These are phyloP conservation scores for Hypoxylon cercidicola DNA, from an alignment of 495 filamentous ascomycete genomes.

Conservation along the genomic window DNA sequence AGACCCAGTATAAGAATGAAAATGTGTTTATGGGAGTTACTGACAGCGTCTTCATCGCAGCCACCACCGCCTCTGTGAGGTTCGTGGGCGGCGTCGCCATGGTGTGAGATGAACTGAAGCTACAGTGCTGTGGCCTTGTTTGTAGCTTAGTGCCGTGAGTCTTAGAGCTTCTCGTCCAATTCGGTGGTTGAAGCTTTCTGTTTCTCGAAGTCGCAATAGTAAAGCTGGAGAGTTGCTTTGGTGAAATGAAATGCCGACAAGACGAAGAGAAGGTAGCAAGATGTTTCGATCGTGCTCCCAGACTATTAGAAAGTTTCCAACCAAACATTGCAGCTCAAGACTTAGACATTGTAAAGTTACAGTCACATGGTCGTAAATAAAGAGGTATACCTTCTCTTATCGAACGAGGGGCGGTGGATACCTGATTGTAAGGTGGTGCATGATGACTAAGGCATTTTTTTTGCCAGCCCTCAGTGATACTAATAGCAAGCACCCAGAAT, in stretches of 20 bases:
- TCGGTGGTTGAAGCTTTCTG: not conserved
- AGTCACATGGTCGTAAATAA: slow-evolving; percentile 1
- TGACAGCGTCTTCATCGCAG: slow-evolving; percentile 83
- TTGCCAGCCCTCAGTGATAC: no score
- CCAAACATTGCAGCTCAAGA: slow-evolving; percentile 14
- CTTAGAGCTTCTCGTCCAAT: not conserved
- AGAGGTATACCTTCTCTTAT: slow-evolving; percentile 4
- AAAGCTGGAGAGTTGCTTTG: not conserved
- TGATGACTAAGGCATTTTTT: no score
- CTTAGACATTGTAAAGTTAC: not conserved
- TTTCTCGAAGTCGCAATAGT: not conserved
- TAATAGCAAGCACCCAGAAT: no score
- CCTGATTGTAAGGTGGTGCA: no score
- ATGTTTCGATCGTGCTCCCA: slow-evolving; percentile 7
- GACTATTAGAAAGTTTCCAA: slow-evolving; percentile 9
- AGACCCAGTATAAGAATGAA: slow-evolving; percentile 2
- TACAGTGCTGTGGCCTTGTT: slow-evolving; percentile 10
- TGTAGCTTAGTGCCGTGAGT: not conserved
- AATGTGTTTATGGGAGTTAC: slow-evolving; percentile 43
- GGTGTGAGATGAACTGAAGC: slow-evolving; percentile 21
- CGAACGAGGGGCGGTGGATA: not conserved
- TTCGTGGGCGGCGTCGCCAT: slow-evolving; percentile 49
- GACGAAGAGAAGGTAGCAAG: slow-evolving; percentile 3
- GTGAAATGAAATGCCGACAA: not conserved
- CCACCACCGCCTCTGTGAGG: slow-evolving; percentile 82